Evolutionary conservation across 2,329 filamentous ascomycete genomes (phyloP).

Genomic region (Falciphora oryzae): DNA sequence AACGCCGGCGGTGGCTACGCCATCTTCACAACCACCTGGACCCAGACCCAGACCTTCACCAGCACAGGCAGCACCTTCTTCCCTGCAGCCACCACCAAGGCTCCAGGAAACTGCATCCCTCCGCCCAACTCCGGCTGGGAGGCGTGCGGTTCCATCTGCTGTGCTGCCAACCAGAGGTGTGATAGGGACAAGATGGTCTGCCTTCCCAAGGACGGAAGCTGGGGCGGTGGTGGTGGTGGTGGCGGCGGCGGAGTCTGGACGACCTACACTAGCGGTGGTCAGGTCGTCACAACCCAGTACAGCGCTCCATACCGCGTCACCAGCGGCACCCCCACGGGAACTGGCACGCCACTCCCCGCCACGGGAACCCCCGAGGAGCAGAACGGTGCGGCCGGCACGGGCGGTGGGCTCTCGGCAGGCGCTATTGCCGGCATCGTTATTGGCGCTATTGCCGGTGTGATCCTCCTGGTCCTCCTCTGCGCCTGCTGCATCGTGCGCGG

Average conservation of each 20-base stretch:
- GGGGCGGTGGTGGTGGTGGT: slow-evolving; percentile 25
- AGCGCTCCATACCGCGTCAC: slow-evolving; percentile 46
- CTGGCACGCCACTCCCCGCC: slow-evolving; percentile 40
- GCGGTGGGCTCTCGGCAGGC: slow-evolving; percentile 54
- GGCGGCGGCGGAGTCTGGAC: slow-evolving; percentile 24
- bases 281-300: slow-evolving; percentile 49
- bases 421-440: slow-evolving; percentile 80
- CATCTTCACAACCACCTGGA: slow-evolving; percentile 53
- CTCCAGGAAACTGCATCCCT: slow-evolving; percentile 44
- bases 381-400: slow-evolving; percentile 32
- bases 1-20: slow-evolving; percentile 24
- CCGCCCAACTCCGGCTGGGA: slow-evolving; percentile 44
- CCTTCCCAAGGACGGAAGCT: slow-evolving; percentile 18
- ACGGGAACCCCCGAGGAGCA: slow-evolving; percentile 43
- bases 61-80: slow-evolving; percentile 50
- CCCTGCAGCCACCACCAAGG: slow-evolving; percentile 35
- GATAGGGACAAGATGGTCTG: slow-evolving; percentile 27
- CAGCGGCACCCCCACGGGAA: slow-evolving; percentile 43
- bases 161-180: slow-evolving; percentile 64
- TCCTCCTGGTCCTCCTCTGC: slow-evolving; percentile 63
- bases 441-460: slow-evolving; percentile 61
- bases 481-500: slow-evolving; percentile 66
- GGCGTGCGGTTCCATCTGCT: slow-evolving; percentile 65
- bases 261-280: slow-evolving; percentile 30
- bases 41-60: slow-evolving; percentile 53